These are phyloP conservation scores for Amaranthus hypochondriacus DNA, from an alignment of 148 eudicot genomes.

Conservation along the genomic window DNA sequence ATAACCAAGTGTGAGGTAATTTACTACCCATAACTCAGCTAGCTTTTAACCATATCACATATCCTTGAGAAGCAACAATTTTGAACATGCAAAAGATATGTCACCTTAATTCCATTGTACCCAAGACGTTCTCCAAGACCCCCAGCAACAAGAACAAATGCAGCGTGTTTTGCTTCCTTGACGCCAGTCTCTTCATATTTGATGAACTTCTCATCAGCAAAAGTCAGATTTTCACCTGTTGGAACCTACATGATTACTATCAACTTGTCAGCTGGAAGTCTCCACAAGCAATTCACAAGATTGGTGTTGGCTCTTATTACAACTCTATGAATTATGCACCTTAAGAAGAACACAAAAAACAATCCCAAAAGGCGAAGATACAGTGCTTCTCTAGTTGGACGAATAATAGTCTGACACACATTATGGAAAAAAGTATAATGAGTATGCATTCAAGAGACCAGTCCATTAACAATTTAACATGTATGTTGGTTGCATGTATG, in stretches of 20 bases:
- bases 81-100: slow-evolving; percentile 6
- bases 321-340: neutral
- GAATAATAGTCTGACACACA: neutral
- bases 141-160: slow-evolving; percentile 99
- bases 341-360: neutral
- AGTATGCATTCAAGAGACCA: no score
- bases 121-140: slow-evolving; percentile 99
- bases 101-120: slow-evolving; percentile 94
- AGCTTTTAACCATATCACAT: neutral
- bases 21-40: neutral
- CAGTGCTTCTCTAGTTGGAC: neutral
- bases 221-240: slow-evolving; percentile 75
- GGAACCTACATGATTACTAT: slow-evolving; percentile 58
- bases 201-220: slow-evolving; percentile 72
- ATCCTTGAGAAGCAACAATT: neutral
- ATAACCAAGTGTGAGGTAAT: neutral
- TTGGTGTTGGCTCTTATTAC: neutral
- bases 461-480: neutral
- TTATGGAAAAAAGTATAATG: neutral
- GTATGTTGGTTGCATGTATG: neutral
- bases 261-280: neutral
- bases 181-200: slow-evolving; percentile 79
- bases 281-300: slow-evolving; percentile 1
- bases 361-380: neutral
- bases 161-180: slow-evolving; percentile 76